A percentile compares a stretch with the other conserved stretches of the same genome.
Conservation (phyloP, 768 basidiomycete species). For the Trametes coccinea region DNA sequence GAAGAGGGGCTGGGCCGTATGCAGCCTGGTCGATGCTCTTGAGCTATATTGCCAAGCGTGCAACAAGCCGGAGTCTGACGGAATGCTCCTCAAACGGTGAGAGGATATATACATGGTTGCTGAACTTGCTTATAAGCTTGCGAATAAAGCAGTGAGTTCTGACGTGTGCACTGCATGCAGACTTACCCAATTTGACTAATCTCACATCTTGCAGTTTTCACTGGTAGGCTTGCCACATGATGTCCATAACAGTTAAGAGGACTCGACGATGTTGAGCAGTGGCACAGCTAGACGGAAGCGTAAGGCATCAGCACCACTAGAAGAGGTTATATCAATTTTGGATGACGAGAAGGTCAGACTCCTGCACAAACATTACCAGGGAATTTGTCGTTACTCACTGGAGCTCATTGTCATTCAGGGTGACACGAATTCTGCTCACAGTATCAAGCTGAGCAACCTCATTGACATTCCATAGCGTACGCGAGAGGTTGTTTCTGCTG, state of each 20-base stretch:
- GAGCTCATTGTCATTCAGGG: not conserved
- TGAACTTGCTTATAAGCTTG: not conserved
- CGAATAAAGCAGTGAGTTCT: not conserved
- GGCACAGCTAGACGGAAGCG: not conserved
- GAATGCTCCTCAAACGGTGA: not conserved
- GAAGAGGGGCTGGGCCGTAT: not conserved
- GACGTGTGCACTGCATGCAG: not conserved
- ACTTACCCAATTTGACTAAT: not conserved
- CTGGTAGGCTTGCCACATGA: not conserved
- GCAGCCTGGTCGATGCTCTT: not conserved
- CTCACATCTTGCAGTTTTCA: not conserved
- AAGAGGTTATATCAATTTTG: not conserved
- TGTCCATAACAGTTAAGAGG: not conserved
- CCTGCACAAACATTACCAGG: not conserved
- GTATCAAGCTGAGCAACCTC: not conserved
- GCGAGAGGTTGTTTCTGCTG: not conserved
- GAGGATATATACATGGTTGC: not conserved
- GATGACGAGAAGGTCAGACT: not conserved
- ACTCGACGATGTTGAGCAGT: not conserved
- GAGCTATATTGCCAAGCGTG: not conserved
- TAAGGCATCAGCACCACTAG: not conserved
- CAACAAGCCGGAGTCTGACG: not conserved
- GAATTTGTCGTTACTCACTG: not conserved
- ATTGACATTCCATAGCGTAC: conserved; percentile 1
- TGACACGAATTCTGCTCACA: no score